Evolutionary conservation across 139 green algal species (phyloP), one percentile per base, ranked within the genome.

Genomic region (Bryopsis sp.): DNA sequence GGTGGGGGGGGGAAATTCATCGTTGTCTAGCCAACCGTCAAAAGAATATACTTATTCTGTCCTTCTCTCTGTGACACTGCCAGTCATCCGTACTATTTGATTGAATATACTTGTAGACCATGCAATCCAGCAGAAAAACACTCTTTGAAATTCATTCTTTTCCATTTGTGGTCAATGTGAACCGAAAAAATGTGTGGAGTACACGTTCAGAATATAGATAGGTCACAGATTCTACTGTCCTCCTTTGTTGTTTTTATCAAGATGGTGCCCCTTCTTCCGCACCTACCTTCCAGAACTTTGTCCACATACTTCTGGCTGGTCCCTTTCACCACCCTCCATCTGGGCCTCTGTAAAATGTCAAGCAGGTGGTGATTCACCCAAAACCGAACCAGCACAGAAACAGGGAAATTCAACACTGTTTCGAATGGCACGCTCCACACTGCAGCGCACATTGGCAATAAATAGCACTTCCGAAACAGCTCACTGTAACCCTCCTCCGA

Each of bases 281-380:
- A 3, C 60, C 37, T 57, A 87, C 85, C 85, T 79, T 50, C 22
- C 2, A 81, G 50, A 4, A 95, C 85, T 2, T 59, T 61, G 15
- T 90, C 48, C 5, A 96, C 91, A 74, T 97, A 97, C 8, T 60
- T 48, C 62, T 80, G 73, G 66, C 79, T 88, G 34, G 90, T 82
- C 0, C 81, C 88, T 59, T 84, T 88, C 8, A 97, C 87, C 2
- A 97, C 91, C 11, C 91, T 79, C 91, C 91, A 97, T 29, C 88
- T 57, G 1, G 91, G 91, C 24, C 91, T 82, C 68, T 95, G 81
- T 38, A 85, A 78, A 46, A 95, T 26, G 73, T 96, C 86, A 38
- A 97, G 82, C 72, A 97, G 85, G 81, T 98, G 93, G 80, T 98
- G 93, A 79, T 98, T 98, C 2, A 83, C 76, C 89, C 94, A 96